Conservation (phyloP, 805 yeast genomes). For the Zygoascus biomembranicola region DNA sequence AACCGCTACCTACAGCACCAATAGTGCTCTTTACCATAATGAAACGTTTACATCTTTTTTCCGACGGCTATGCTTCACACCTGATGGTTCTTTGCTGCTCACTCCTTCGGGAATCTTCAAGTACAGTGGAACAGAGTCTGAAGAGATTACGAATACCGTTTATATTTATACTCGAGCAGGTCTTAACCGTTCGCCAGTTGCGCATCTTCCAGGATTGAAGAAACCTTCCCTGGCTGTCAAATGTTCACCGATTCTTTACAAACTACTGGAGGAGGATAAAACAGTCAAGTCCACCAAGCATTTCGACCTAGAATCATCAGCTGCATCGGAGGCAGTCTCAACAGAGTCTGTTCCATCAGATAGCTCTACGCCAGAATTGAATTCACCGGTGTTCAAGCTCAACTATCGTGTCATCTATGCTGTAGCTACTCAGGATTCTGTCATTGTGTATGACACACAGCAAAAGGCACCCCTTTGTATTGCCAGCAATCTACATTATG, state of each 20-base stretch:
- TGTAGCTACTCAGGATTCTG: conserved; percentile 84
- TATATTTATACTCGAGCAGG: conserved; percentile 71
- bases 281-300: conserved; percentile 3
- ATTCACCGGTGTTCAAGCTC: conserved; percentile 39
- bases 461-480: conserved; percentile 58
- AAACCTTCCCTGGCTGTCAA: conserved; percentile 79
- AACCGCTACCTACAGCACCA: conserved; percentile 10
- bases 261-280: conserved; percentile 21
- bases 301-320: background rate
- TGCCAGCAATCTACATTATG: conserved; percentile 75
- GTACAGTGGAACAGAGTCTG: conserved; percentile 26
- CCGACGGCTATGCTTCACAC: conserved; percentile 76
- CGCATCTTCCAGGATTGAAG: conserved; percentile 67
- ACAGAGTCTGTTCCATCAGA: background rate
- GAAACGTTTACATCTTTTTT: conserved; percentile 88
- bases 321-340: conserved; percentile 9
- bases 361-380: background rate
- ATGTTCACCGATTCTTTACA: conserved; percentile 63
- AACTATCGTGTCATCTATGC: conserved; percentile 85
- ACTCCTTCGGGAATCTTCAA: conserved; percentile 69
- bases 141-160: conserved; percentile 57
- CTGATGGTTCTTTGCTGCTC: conserved; percentile 76
- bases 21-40: conserved; percentile 59
- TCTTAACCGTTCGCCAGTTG: conserved; percentile 60
- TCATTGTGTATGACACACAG: conserved; percentile 75